Conservation (phyloP, 164 flowering plant genomes). For the Macadamia integrifolia region DNA sequence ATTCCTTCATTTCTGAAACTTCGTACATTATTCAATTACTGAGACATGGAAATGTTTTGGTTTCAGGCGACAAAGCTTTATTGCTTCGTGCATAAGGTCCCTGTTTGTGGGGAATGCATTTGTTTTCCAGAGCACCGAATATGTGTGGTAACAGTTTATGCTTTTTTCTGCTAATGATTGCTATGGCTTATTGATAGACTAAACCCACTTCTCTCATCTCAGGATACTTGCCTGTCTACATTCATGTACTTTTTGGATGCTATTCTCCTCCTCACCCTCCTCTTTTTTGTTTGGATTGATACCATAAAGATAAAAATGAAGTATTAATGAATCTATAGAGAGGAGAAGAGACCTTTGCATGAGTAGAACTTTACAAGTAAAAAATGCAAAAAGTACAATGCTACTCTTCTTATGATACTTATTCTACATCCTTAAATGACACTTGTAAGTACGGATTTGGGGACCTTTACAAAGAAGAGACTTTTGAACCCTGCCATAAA, state of each 20-base stretch:
- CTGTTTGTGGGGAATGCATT: conserved; percentile 98
- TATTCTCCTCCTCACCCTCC: too few relatives aligned
- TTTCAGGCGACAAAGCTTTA: conserved; percentile 95
- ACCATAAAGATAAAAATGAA: too few relatives aligned
- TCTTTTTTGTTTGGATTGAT: too few relatives aligned
- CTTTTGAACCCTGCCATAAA: too few relatives aligned
- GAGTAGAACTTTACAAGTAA: too few relatives aligned
- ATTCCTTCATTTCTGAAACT: background rate
- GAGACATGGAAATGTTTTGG: conserved; percentile 8
- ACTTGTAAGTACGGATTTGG: too few relatives aligned
- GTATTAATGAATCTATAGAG: too few relatives aligned
- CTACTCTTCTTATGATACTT: too few relatives aligned
- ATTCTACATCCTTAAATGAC: too few relatives aligned
- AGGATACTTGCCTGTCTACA: background rate
- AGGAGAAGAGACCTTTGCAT: too few relatives aligned
- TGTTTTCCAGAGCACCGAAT: conserved; percentile 94
- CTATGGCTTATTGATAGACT: background rate
- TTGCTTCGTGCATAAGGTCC: conserved; percentile 96
- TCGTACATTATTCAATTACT: background rate
- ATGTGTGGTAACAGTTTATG: conserved; percentile 66
- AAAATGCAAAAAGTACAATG: too few relatives aligned
- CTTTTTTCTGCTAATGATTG: background rate
- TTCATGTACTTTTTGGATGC: background rate
- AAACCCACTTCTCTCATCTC: background rate
- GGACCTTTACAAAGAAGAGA: too few relatives aligned